These are phyloP conservation scores for Colletotrichum liriopes DNA, from an alignment of 2,329 filamentous ascomycete genomes.

Conservation along the genomic window DNA sequence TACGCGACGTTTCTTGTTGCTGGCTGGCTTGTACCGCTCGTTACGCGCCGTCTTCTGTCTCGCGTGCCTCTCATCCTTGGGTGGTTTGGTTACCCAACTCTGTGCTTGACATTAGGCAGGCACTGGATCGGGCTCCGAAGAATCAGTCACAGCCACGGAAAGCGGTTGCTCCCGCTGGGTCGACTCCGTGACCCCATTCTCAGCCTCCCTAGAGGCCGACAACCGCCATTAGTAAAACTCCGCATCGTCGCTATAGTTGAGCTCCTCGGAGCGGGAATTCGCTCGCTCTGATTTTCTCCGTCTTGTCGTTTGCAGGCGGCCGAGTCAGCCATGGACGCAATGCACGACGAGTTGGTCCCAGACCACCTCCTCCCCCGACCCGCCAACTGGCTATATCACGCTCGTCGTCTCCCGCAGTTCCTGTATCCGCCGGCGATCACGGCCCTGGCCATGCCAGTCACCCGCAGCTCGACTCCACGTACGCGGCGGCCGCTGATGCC, in stretches of 20 bases:
- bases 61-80: not conserved
- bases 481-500: constrained; percentile 48
- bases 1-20: not conserved
- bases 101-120: not conserved
- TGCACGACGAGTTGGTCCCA: constrained; percentile 46
- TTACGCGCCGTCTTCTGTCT: not conserved
- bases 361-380: constrained; percentile 54
- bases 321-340: constrained; percentile 37
- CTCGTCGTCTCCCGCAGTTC: constrained; percentile 3
- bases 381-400: constrained; percentile 50
- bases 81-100: not conserved
- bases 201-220: not conserved
- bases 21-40: not conserved
- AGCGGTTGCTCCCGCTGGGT: not conserved
- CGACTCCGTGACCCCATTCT: not conserved
- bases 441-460: constrained; percentile 42
- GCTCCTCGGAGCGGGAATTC: not conserved
- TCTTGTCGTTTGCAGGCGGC: constrained; percentile 34
- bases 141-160: not conserved
- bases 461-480: constrained; percentile 43
- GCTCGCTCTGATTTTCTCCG: not conserved
- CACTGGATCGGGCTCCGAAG: not conserved
- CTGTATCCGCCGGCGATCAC: constrained; percentile 23
- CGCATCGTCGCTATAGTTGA: not conserved
- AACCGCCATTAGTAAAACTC: not conserved